Percentiles rank a stretch among this genome's conserved stretches.
These are phyloP conservation scores for Calonectria crousiana DNA, from an alignment of 2,329 filamentous ascomycete genomes.

Conservation along the genomic window DNA sequence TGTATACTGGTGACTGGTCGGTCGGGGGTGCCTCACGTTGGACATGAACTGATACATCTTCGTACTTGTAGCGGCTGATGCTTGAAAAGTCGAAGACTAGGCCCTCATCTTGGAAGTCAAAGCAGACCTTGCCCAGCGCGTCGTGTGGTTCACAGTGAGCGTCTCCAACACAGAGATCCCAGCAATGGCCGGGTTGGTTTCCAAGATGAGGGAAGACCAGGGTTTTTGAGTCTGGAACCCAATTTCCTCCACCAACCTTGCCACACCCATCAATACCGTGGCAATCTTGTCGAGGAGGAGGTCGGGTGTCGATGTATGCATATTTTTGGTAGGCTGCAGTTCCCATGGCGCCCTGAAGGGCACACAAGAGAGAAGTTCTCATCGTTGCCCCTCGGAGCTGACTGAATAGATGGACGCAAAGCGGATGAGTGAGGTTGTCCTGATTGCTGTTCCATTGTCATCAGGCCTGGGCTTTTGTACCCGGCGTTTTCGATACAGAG, in stretches of 20 bases:
- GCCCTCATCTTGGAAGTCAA: conserved; percentile 43
- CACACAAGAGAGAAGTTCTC: conserved; percentile 41
- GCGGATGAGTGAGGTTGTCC: conserved; percentile 33
- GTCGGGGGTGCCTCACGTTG: conserved; percentile 37
- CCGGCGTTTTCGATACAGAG: background rate
- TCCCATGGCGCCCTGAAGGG: conserved; percentile 41
- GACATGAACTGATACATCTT: conserved; percentile 40
- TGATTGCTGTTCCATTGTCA: conserved; percentile 18
- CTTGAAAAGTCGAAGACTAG: conserved; percentile 40
- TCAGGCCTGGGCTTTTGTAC: conserved; percentile 33
- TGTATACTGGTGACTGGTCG: conserved; percentile 38
- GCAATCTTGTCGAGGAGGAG: conserved; percentile 24
- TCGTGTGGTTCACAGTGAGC: conserved; percentile 38
- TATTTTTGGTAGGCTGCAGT: conserved; percentile 39
- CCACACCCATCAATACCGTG: conserved; percentile 36
- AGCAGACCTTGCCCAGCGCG: conserved; percentile 38
- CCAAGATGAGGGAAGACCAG: conserved; percentile 41
- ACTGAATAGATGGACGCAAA: conserved; percentile 22
- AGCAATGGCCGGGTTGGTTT: conserved; percentile 36
- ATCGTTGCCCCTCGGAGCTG: conserved; percentile 31
- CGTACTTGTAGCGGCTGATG: conserved; percentile 44
- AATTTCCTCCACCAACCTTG: conserved; percentile 40
- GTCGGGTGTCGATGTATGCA: conserved; percentile 34
- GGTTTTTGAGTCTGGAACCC: conserved; percentile 42
- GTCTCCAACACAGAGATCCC: conserved; percentile 40